Evolutionary conservation across 768 basidiomycete genomes (phyloP).

Genomic region (Lentinula lateritia): DNA sequence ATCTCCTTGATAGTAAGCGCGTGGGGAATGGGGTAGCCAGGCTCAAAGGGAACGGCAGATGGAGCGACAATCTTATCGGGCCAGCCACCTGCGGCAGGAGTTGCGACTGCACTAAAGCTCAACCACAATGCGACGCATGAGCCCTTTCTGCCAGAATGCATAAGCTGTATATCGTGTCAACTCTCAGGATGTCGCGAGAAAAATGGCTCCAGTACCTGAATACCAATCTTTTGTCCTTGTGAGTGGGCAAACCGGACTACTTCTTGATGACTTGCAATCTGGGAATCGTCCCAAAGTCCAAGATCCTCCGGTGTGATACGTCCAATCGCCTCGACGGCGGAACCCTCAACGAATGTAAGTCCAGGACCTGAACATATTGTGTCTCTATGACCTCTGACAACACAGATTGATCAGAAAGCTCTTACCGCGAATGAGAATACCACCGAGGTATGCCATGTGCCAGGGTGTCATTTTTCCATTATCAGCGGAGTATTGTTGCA

Average conservation of each 20-base stretch:
- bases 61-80: constrained; percentile 55
- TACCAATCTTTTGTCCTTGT: constrained; percentile 64
- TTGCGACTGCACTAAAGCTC: constrained; percentile 24
- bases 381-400: constrained; percentile 36
- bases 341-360: constrained; percentile 59
- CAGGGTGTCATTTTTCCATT: constrained; percentile 48
- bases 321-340: constrained; percentile 50
- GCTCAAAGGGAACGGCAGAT: constrained; percentile 39
- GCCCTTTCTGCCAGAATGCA: constrained; percentile 75
- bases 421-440: constrained; percentile 26
- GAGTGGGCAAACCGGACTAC: constrained; percentile 68
- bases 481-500: constrained; percentile 57
- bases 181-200: constrained; percentile 16
- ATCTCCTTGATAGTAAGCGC: constrained; percentile 55
- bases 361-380: constrained; percentile 44
- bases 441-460: constrained; percentile 54
- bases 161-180: constrained; percentile 27
- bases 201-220: constrained; percentile 34
- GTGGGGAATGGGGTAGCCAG: constrained; percentile 44
- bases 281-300: constrained; percentile 64
- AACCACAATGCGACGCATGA: constrained; percentile 63
- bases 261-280: constrained; percentile 37
- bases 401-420: background rate
- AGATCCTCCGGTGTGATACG: constrained; percentile 61
- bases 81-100: constrained; percentile 40